phyloP scores from a whole-genome alignment of 1,284 basidiomycete genomes.

The Naganishia albida region DNA sequence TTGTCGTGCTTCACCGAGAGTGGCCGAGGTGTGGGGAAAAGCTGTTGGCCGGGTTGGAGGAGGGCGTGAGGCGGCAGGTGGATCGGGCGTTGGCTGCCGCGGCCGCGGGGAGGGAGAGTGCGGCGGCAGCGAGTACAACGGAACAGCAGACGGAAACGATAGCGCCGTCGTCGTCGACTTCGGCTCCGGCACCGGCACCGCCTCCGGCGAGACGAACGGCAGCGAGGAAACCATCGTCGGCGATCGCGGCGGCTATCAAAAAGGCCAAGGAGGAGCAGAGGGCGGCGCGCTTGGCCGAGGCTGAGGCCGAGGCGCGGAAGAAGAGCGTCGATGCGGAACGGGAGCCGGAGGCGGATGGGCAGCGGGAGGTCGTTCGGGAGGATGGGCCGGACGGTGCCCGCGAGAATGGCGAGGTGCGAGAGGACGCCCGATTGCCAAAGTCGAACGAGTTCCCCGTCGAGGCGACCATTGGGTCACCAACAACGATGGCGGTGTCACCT shows the following conservation, averaged over 20 bases:
- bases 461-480: background rate
- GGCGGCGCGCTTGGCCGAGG: constrained; percentile 10
- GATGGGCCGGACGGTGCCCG: background rate
- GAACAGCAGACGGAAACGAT: background rate
- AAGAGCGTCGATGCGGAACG: background rate
- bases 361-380: background rate
- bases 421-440: no score
- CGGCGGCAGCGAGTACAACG: background rate
- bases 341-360: background rate
- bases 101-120: constrained; percentile 41
- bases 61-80: constrained; percentile 72
- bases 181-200: constrained; percentile 55
- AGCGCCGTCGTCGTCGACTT: constrained; percentile 41
- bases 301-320: background rate
- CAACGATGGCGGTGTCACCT: no score
- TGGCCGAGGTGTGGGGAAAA: constrained; percentile 70
- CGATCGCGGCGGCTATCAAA: constrained; percentile 20
- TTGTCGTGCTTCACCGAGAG: constrained; percentile 75
- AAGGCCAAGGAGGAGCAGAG: constrained; percentile 28
- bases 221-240: constrained; percentile 19
- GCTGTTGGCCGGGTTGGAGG: constrained; percentile 72
- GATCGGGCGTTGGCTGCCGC: constrained; percentile 76
- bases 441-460: background rate
- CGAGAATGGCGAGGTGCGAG: background rate
- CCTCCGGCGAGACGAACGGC: constrained; percentile 33